Conservation (phyloP, 2,329 filamentous ascomycete genomes). For the Mycosphaerella sp. region DNA sequence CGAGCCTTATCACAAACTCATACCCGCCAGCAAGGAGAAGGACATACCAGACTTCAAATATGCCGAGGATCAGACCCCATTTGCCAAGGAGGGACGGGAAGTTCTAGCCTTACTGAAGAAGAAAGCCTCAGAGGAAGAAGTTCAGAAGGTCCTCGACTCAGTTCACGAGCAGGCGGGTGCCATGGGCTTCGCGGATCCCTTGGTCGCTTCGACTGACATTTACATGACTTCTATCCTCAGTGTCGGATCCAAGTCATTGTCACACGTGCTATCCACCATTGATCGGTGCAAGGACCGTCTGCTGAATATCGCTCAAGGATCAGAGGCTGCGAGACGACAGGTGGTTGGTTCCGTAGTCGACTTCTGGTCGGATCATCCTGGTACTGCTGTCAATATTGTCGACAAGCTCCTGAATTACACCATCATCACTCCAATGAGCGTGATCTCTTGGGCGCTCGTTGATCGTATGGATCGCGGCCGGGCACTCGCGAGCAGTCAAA, state of each 20-base stretch:
- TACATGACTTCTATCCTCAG: constrained; percentile 91
- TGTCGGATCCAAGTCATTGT: constrained; percentile 90
- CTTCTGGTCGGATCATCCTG: constrained; percentile 91
- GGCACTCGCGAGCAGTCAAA: constrained; percentile 65
- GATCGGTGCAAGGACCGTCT: constrained; percentile 90
- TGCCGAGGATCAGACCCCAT: constrained; percentile 66
- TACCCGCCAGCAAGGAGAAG: constrained; percentile 82
- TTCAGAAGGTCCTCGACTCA: constrained; percentile 71
- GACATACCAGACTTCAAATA: constrained; percentile 97
- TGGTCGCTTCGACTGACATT: constrained; percentile 83
- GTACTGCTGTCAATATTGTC: constrained; percentile 83
- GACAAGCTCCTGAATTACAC: constrained; percentile 98
- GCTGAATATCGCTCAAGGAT: constrained; percentile 67
- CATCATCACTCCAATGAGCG: constrained; percentile 76
- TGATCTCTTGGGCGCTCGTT: constrained; percentile 83
- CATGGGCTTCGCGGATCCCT: constrained; percentile 62
- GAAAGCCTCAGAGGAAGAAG: constrained; percentile 78
- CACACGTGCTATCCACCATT: constrained; percentile 90
- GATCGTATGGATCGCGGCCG: constrained; percentile 50
- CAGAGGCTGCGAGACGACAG: constrained; percentile 71
- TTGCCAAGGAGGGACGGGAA: constrained; percentile 76
- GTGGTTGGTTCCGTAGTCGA: constrained; percentile 85
- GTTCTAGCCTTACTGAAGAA: constrained; percentile 71
- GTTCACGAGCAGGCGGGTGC: constrained; percentile 75
- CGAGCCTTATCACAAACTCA: constrained; percentile 71